Evolutionary conservation across 768 basidiomycete species (phyloP).

Genomic region (Xerocomellus chrysenteron): DNA sequence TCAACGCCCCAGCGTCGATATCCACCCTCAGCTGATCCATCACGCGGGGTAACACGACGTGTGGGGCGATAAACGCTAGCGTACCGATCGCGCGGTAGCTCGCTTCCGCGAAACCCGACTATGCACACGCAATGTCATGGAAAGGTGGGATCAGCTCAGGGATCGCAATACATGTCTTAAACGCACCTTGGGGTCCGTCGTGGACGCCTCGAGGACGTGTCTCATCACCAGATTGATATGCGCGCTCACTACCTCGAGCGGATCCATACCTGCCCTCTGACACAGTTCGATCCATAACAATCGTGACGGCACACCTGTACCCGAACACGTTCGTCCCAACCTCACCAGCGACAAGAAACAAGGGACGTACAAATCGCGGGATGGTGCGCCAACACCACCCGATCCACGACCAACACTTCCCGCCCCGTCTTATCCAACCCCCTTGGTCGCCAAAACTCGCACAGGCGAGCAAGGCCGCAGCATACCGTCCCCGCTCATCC

Average conservation of each 20-base stretch:
- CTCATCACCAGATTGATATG: slow-evolving; percentile 51
- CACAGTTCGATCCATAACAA: slow-evolving; percentile 76
- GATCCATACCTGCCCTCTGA: slow-evolving; percentile 67
- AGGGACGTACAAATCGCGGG: slow-evolving; percentile 50
- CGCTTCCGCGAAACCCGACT: slow-evolving; percentile 61
- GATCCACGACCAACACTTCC: slow-evolving; percentile 50
- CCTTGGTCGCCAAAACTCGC: slow-evolving; percentile 36
- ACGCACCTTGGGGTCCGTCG: slow-evolving; percentile 46
- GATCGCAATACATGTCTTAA: no score
- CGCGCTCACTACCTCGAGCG: slow-evolving; percentile 53
- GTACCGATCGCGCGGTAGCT: slow-evolving; percentile 75
- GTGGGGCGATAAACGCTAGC: slow-evolving; percentile 77
- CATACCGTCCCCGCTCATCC: slow-evolving; percentile 53
- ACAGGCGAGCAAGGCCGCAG: slow-evolving; percentile 52
- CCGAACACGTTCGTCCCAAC: not conserved
- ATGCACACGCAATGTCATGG: no score
- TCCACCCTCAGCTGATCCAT: slow-evolving; percentile 64
- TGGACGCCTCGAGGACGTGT: slow-evolving; percentile 48
- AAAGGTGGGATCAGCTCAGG: not conserved
- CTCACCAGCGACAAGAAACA: not conserved
- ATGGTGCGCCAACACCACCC: slow-evolving; percentile 75
- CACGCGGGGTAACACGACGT: slow-evolving; percentile 63
- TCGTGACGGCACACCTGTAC: slow-evolving; percentile 17
- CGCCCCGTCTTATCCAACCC: slow-evolving; percentile 40
- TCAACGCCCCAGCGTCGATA: slow-evolving; percentile 58